Conservation (phyloP, 2,329 filamentous ascomycete species). For the Elsinoe perseae region DNA sequence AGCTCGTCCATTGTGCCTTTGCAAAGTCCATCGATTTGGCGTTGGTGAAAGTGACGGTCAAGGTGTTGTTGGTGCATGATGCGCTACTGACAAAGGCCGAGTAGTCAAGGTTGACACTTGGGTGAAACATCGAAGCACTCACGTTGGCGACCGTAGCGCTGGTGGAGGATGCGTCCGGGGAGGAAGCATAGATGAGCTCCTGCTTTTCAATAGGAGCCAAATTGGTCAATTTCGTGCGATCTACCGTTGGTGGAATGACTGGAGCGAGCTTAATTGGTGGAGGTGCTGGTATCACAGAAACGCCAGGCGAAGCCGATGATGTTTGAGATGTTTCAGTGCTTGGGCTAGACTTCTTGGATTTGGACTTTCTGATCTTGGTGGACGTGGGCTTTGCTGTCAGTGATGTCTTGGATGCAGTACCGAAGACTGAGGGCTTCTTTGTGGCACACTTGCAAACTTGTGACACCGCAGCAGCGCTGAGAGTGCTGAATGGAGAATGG, state of each 20-base stretch:
- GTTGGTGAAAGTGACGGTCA: conserved; percentile 16
- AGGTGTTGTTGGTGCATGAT: conserved; percentile 13
- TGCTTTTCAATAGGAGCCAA: conserved; percentile 12
- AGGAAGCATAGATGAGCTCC: conserved; percentile 10
- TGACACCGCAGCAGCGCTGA: background rate
- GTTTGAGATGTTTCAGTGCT: background rate
- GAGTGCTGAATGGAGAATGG: background rate
- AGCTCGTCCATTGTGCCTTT: conserved; percentile 13
- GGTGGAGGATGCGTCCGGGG: background rate
- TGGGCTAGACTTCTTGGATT: background rate
- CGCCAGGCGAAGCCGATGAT: background rate
- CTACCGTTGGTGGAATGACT: conserved; percentile 9
- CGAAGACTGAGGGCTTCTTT: background rate
- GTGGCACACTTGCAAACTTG: background rate
- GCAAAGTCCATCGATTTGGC: conserved; percentile 15
- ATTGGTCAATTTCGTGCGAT: conserved; percentile 10
- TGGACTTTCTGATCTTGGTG: background rate
- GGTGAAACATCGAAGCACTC: conserved; percentile 17
- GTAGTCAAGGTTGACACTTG: conserved; percentile 18
- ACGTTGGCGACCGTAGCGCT: conserved; percentile 7
- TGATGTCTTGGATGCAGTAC: background rate
- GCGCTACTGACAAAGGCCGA: conserved; percentile 16
- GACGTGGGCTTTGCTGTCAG: background rate
- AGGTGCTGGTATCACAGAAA: background rate
- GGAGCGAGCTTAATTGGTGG: conserved; percentile 6